Conservation (phyloP, 805 yeast genomes). For the Torulaspora quercuum region DNA sequence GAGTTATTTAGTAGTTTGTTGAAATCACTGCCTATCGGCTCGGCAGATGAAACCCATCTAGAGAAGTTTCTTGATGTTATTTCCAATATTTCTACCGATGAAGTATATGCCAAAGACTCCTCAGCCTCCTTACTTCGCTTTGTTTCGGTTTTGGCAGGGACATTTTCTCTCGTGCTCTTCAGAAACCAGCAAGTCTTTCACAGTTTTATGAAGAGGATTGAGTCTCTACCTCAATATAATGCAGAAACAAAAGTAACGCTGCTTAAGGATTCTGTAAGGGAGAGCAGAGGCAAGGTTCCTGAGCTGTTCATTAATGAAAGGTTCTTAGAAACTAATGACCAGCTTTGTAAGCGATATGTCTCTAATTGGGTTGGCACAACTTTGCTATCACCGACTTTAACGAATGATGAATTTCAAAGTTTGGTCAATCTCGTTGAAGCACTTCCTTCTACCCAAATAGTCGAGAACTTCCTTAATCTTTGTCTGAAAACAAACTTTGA, state of each 20-base stretch:
- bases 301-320: constrained; percentile 17
- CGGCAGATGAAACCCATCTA: constrained; percentile 4
- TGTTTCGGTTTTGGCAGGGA: constrained; percentile 3
- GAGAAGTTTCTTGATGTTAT: constrained; percentile 3
- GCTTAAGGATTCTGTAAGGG: constrained; percentile 17
- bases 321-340: constrained; percentile 18
- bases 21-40: constrained; percentile 10
- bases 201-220: constrained; percentile 4
- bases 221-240: constrained; percentile 2
- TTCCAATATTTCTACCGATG: constrained; percentile 2
- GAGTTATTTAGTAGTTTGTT: constrained; percentile 12
- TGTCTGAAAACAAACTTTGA: constrained; percentile 11
- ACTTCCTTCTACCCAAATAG: constrained; percentile 17
- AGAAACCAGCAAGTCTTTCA: constrained; percentile 2
- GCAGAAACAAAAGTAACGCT: constrained; percentile 9
- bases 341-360: constrained; percentile 14
- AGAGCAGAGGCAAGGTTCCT: constrained; percentile 11
- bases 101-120: constrained; percentile 2
- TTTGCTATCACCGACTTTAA: constrained; percentile 20
- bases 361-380: constrained; percentile 29
- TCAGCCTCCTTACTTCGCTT: constrained; percentile 5
- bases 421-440: constrained; percentile 18
- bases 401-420: constrained; percentile 15
- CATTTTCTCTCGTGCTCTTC: constrained; percentile 9
- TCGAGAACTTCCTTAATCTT: constrained; percentile 20